Base-by-base conservation (phyloP, 352 stramenopile species). In the Phytophthora rubi region DNA sequence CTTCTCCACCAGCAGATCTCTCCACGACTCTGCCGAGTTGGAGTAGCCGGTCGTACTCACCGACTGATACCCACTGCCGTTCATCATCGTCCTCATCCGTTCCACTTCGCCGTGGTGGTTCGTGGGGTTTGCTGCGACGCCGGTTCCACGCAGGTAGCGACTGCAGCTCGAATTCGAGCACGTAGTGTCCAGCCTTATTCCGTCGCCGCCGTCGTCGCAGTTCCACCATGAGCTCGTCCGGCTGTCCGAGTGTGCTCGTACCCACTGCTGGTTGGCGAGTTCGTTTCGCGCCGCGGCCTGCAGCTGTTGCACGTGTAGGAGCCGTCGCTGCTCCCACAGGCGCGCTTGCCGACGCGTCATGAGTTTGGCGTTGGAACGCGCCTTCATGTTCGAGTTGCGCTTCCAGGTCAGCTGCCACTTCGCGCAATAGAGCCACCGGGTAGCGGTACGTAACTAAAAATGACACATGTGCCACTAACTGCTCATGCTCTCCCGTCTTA, bases 361-460 rank as follows among this genome's bases (percentile, higher is more conserved):
- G 5, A 2, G 4, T 0, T 18, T 32, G 1, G 15, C 6, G 30
- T 42, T 37, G n/a, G 16, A 21, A 6, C n/a, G 32, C 32, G 28
- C 7, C 32, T 52, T 68, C 61, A 62, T 62, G 6, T 15, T 57
- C 52, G 0, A 68, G 30, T 4, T 67, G 48, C 4, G 51, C 39
- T 4, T 18, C 15, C 2, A 60, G 15, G 39, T 67, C 60, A 0
- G 28, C n/a, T 8, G 53, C 62, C 2, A 12, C 18, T 6, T 16
- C 8, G 3, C 8, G 10, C 8, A 58, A 15, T 21, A 58, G 32
- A 1, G 6, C 15, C 5, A 13, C 18, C 6, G 39, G 54, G 21
- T 61, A 61, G 9, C 51, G 37, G 12, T 61, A 61, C 2, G 8
- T 61, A 1, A 52, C 21, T 23, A 61, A 42, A 33, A 61, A 61